Evolutionary conservation across 768 basidiomycete genomes (phyloP).

Genomic region (Goffeauzyma gilvescens): DNA sequence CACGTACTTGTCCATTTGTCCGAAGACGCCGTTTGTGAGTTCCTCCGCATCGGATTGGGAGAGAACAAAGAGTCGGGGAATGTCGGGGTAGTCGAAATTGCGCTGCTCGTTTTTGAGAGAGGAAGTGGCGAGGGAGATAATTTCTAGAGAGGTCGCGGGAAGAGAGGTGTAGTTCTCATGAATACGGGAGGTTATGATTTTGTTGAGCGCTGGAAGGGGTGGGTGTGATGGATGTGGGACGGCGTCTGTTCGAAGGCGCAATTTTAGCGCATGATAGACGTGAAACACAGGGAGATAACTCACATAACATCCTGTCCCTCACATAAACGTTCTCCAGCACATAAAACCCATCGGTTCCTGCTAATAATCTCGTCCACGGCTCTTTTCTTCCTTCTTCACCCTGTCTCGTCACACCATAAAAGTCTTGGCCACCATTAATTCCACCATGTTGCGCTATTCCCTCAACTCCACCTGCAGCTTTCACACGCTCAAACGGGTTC

Average conservation of each 20-base stretch:
- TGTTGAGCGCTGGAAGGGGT: constrained; percentile 2
- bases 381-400: background rate
- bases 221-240: constrained; percentile 1
- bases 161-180: background rate
- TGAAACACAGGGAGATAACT: background rate
- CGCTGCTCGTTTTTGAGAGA: background rate
- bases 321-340: constrained; percentile 10
- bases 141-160: background rate
- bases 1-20: background rate
- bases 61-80: too few species aligned
- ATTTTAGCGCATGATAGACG: background rate
- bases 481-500: too few species aligned
- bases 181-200: constrained; percentile 5
- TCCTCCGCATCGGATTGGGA: too few species aligned
- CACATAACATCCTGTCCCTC: constrained; percentile 7
- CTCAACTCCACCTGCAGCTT: too few species aligned
- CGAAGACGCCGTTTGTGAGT: too few species aligned
- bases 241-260: background rate
- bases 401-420: too few species aligned
- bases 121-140: too few species aligned
- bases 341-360: constrained; percentile 8
- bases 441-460: too few species aligned
- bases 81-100: constrained; percentile 4
- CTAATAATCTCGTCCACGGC: constrained; percentile 1
- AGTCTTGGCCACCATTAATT: too few species aligned